Conservation (phyloP, 2,329 filamentous ascomycete species). For the Fusarium scirpi region DNA sequence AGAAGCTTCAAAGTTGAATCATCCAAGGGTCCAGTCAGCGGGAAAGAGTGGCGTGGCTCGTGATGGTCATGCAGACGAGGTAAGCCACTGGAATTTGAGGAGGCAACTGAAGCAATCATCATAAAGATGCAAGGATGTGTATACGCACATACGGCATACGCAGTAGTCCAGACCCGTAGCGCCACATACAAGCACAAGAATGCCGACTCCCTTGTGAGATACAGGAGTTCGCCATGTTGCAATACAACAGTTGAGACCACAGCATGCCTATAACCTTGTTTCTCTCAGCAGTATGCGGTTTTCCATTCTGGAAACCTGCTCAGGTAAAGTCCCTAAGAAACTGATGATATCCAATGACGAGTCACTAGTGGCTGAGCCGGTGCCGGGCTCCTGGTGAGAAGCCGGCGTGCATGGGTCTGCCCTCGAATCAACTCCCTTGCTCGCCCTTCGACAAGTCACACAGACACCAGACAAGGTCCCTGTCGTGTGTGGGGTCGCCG, state of each 20-base stretch:
- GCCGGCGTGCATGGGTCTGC: constrained; percentile 27
- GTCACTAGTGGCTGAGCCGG: constrained; percentile 36
- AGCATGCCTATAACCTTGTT: constrained; percentile 4
- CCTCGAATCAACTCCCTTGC: constrained; percentile 36
- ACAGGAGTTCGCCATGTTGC: constrained; percentile 20
- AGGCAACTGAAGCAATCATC: constrained; percentile 35
- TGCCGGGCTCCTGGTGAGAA: constrained; percentile 28
- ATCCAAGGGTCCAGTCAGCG: background rate
- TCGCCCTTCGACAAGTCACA: constrained; percentile 38
- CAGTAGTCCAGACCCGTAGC: constrained; percentile 16
- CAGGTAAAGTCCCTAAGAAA: constrained; percentile 23
- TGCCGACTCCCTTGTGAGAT: constrained; percentile 26
- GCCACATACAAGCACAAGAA: constrained; percentile 33
- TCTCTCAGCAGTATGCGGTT: background rate
- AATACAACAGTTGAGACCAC: constrained; percentile 10
- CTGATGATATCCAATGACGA: constrained; percentile 36
- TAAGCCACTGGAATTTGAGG: constrained; percentile 38
- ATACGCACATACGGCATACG: constrained; percentile 19
- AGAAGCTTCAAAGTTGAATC: background rate
- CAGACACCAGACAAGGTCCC: constrained; percentile 34
- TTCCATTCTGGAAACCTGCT: constrained; percentile 7
- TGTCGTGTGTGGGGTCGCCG: constrained; percentile 36
- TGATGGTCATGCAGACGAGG: constrained; percentile 26
- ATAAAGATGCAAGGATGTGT: constrained; percentile 24
- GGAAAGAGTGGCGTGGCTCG: constrained; percentile 33